Base-by-base conservation (phyloP, 2,329 filamentous ascomycete species). In the Paraphoma sp. region DNA sequence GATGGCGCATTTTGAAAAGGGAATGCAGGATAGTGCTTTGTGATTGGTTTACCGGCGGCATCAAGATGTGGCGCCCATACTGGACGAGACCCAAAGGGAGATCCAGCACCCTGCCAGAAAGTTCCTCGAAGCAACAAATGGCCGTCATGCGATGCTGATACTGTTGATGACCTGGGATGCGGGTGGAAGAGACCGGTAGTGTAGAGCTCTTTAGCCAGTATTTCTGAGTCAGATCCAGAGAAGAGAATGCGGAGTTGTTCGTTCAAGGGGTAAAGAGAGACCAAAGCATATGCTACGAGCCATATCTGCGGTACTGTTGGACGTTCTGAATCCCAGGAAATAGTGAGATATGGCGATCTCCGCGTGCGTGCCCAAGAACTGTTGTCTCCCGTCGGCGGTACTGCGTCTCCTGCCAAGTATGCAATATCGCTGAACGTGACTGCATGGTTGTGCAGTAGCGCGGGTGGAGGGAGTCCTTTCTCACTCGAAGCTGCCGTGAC, bases 41-140 rank as follows among this genome's bases (percentile, higher is more conserved):
- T 81, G 54, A 84, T 78, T 51, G 56, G 69, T 77, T 71, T 59
- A 72, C 69, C 71, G 31, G 67, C 65, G 14, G 71, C 68, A 60
- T 72, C 67, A 23, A 75, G 61, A n/a, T 67, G 68, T 6, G 73
- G 68, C 53, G 71, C 69, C 78, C 78, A 79, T 5, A 76, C 72
- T 16, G 77, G 74, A 17, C 79, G 77, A 38, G 77, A 60, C 2
- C 78, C 78, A 33, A 78, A 75, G 0, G 78, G 78, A 31, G 74
- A 79, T 29, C 70, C 77, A 45, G 78, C 78, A 45, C 78, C 78
- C 60, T 80, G 78, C 78, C 78, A 80, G 56, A 80, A 80, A n/a
- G 74, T 77, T 43, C 80, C 79, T 54, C 84, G 79, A 2, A 85
- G 76, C 45, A 86, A 69, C 28, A 87, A 62, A 36, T 86, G 63